A percentile compares a stretch with the other conserved stretches of the same genome.
phyloP scores from a whole-genome alignment of 2,329 filamentous ascomycete genomes.

The Aspergillus tubingensis region DNA sequence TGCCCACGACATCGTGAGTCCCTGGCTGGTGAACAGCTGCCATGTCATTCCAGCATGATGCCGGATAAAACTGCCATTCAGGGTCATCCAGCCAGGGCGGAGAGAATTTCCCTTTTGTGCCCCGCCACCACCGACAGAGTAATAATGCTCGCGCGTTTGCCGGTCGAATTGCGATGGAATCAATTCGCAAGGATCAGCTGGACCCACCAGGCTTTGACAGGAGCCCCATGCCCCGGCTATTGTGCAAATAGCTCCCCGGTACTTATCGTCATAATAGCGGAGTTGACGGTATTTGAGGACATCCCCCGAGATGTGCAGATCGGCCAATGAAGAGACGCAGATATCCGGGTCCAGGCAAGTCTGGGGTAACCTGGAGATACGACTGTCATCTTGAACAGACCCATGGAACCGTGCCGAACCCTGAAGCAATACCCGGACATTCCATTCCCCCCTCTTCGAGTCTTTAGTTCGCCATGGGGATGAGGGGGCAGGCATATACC shows the following conservation, averaged over 20 bases:
- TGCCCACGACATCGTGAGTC: constrained; percentile 5
- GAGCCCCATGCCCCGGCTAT: neutral
- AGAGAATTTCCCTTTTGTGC: constrained; percentile 20
- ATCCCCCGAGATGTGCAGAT: neutral
- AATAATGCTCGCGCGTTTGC: neutral
- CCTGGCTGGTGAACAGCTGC: neutral
- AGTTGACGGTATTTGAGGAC: neutral
- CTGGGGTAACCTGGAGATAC: constrained; percentile 2
- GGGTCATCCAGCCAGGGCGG: constrained; percentile 12
- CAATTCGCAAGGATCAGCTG: neutral
- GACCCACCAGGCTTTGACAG: neutral
- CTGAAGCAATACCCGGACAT: constrained; percentile 1
- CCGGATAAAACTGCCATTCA: constrained; percentile 16
- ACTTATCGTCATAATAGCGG: neutral
- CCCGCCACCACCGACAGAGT: neutral
- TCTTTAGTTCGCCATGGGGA: neutral
- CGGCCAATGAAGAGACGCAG: neutral
- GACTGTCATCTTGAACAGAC: neutral
- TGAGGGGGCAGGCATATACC: neutral
- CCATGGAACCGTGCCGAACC: constrained; percentile 9
- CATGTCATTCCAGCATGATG: neutral
- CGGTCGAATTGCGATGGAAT: neutral
- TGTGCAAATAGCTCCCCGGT: neutral
- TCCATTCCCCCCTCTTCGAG: neutral
- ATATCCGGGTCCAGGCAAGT: neutral